Percentiles rank a stretch among this genome's conserved stretches.
Evolutionary conservation across 495 filamentous ascomycete genomes (phyloP).

Genomic region (Trichoderma erinaceum): DNA sequence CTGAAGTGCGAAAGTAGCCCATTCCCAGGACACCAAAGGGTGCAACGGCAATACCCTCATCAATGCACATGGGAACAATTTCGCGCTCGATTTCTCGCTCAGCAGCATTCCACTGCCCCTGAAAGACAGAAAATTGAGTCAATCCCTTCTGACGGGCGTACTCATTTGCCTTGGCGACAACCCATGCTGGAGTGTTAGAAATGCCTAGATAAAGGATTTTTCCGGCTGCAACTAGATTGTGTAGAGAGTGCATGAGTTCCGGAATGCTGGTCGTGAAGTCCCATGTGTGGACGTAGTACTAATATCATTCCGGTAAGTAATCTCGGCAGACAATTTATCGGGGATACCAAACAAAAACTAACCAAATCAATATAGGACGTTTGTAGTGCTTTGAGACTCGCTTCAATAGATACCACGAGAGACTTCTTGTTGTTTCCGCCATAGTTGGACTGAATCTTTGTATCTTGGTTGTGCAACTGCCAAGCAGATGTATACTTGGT

Average conservation of each 20-base stretch:
- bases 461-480: slow-evolving; percentile 18
- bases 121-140: slow-evolving; percentile 58
- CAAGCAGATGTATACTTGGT: slow-evolving; percentile 53
- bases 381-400: slow-evolving; percentile 54
- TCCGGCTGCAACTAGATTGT: slow-evolving; percentile 49
- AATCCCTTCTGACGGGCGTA: slow-evolving; percentile 56
- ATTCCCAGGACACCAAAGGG: slow-evolving; percentile 51
- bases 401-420: slow-evolving; percentile 48
- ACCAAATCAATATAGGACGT: slow-evolving; percentile 61
- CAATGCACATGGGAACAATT: slow-evolving; percentile 49
- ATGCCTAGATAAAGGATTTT: slow-evolving; percentile 61
- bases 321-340: too few relatives aligned
- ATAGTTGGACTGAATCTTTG: slow-evolving; percentile 37
- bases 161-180: slow-evolving; percentile 53
- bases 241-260: slow-evolving; percentile 55
- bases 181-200: slow-evolving; percentile 58
- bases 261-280: slow-evolving; percentile 54
- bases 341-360: background rate
- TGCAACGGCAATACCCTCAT: slow-evolving; percentile 51
- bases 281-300: slow-evolving; percentile 53
- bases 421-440: slow-evolving; percentile 50
- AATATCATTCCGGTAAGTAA: too few relatives aligned
- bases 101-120: slow-evolving; percentile 55
- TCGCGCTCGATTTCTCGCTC: slow-evolving; percentile 51
- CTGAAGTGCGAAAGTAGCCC: slow-evolving; percentile 42